Conservation (phyloP, 2,329 filamentous ascomycete genomes). For the Metarhizium brunneum region DNA sequence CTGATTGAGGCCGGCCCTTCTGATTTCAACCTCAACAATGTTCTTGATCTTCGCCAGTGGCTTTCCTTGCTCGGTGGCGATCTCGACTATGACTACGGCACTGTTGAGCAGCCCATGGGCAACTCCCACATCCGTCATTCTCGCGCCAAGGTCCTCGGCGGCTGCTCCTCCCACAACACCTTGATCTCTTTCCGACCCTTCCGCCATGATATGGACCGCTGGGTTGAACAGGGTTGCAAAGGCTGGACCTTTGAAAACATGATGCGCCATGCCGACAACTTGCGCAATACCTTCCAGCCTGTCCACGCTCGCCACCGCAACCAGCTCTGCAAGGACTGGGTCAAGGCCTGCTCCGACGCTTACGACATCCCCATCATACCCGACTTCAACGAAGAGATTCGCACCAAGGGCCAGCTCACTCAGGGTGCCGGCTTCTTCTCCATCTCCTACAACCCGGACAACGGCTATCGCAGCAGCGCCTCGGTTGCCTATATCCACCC, state of each 20-base stretch:
- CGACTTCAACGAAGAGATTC: slow-evolving; percentile 84
- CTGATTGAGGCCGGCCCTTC: slow-evolving; percentile 84
- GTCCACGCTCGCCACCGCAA: slow-evolving; percentile 80
- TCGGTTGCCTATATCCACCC: slow-evolving; percentile 91
- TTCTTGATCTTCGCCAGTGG: slow-evolving; percentile 83
- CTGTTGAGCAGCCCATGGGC: slow-evolving; percentile 81
- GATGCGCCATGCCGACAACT: slow-evolving; percentile 70
- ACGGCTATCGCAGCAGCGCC: slow-evolving; percentile 74
- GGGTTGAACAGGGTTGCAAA: slow-evolving; percentile 71
- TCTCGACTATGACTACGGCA: slow-evolving; percentile 85
- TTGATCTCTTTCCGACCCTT: slow-evolving; percentile 89
- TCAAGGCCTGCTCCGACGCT: slow-evolving; percentile 68
- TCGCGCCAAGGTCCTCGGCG: slow-evolving; percentile 82
- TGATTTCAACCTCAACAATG: slow-evolving; percentile 80
- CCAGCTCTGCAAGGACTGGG: slow-evolving; percentile 87
- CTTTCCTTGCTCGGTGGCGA: slow-evolving; percentile 74
- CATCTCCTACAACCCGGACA: slow-evolving; percentile 83
- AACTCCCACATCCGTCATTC: slow-evolving; percentile 91
- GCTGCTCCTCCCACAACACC: slow-evolving; percentile 90
- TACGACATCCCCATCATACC: slow-evolving; percentile 72
- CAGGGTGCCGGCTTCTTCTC: slow-evolving; percentile 84
- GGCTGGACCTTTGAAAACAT: slow-evolving; percentile 85
- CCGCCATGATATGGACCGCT: slow-evolving; percentile 77
- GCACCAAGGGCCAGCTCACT: slow-evolving; percentile 59
- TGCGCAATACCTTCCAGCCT: slow-evolving; percentile 84